phyloP scores from a whole-genome alignment of 805 yeast species.

The Candida sithepensis region DNA sequence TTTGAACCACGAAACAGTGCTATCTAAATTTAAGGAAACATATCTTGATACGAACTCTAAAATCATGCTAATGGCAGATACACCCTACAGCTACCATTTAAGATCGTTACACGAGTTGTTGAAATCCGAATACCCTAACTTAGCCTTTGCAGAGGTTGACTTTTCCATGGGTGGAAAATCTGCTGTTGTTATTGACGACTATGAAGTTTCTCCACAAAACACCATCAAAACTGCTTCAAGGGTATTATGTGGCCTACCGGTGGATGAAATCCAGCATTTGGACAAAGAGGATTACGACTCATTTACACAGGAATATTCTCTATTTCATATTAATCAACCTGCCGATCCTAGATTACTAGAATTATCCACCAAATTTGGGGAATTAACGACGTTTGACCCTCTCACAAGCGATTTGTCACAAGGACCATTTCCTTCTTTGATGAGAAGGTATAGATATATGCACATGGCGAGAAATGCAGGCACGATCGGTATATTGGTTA shows the following conservation, averaged over 20 bases:
- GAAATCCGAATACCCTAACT: constrained; percentile 29
- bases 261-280: constrained; percentile 12
- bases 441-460: constrained; percentile 82
- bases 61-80: constrained; percentile 69
- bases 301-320: constrained; percentile 42
- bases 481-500: constrained; percentile 86
- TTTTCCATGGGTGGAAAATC: constrained; percentile 18
- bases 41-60: constrained; percentile 39
- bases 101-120: constrained; percentile 35
- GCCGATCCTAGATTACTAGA: constrained; percentile 75
- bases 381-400: constrained; percentile 51
- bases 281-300: constrained; percentile 29
- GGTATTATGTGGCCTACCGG: constrained; percentile 26
- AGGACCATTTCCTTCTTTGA: constrained; percentile 76
- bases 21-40: constrained; percentile 37
- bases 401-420: constrained; percentile 26
- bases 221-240: constrained; percentile 29
- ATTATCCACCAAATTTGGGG: constrained; percentile 65
- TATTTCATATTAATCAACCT: constrained; percentile 73
- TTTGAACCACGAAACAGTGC: constrained; percentile 40
- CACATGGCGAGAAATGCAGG: constrained; percentile 88
- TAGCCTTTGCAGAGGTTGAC: constrained; percentile 40
- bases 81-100: constrained; percentile 56
- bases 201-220: constrained; percentile 3
- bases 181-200: constrained; percentile 25